Percentiles rank a stretch among this genome's conserved stretches.
These are phyloP conservation scores for Phanerodontia chrysosporium DNA, from an alignment of 768 basidiomycete species.

Conservation along the genomic window DNA sequence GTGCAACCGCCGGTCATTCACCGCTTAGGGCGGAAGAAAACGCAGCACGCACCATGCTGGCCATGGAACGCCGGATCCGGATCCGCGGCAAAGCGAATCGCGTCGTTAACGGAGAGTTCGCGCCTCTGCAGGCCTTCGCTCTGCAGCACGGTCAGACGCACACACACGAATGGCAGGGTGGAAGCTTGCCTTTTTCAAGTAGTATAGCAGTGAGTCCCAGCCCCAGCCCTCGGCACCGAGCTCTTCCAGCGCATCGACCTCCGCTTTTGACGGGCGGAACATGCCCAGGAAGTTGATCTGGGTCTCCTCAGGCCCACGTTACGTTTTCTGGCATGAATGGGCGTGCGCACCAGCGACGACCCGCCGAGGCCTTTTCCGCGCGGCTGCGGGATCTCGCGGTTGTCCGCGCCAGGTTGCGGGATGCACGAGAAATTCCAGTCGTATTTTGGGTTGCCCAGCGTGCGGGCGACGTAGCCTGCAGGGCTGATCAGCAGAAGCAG, in stretches of 20 bases:
- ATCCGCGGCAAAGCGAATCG: not conserved
- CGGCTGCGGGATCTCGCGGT: not conserved
- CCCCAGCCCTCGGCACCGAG: not conserved
- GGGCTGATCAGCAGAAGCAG: no score
- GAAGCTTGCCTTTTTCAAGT: conserved; percentile 4
- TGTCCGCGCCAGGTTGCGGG: not conserved
- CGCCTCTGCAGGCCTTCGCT: not conserved
- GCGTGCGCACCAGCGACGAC: not conserved
- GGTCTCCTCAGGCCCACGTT: not conserved
- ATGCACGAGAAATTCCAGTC: conserved; percentile 2
- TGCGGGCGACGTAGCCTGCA: not conserved
- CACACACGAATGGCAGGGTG: not conserved
- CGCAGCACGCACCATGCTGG: not conserved
- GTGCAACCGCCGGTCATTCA: not conserved
- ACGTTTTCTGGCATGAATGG: not conserved
- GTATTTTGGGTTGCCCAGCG: not conserved
- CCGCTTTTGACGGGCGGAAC: not conserved
- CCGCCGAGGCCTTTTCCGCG: conserved; percentile 3
- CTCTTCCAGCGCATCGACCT: not conserved
- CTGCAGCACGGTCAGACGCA: not conserved
- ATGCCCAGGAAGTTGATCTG: not conserved
- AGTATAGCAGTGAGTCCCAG: conserved; percentile 2
- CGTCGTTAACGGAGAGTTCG: not conserved
- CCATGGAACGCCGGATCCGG: not conserved
- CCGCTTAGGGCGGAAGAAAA: not conserved